Percentiles rank a stretch among this genome's conserved stretches.
Conservation (phyloP, 129 eudicot species). For the Centella asiatica region DNA sequence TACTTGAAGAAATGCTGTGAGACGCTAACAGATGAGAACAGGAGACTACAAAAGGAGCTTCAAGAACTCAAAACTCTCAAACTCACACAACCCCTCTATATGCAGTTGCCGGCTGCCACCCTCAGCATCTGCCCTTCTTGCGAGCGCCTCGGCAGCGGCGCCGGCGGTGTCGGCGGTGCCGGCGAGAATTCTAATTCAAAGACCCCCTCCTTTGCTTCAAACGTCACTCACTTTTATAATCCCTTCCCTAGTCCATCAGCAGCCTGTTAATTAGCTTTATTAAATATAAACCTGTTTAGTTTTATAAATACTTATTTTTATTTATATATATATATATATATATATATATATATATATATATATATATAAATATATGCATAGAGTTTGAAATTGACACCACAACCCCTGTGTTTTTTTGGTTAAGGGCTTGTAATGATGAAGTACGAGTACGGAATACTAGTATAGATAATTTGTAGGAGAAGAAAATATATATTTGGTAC, state of each 20-base stretch:
- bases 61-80: constrained; percentile 55
- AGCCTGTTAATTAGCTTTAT: constrained; percentile 34
- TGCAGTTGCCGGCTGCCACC: constrained; percentile 79
- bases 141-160: constrained; percentile 36
- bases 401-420: constrained; percentile 39
- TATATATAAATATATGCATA: background rate
- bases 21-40: constrained; percentile 63
- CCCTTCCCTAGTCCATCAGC: constrained; percentile 66
- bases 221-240: constrained; percentile 31
- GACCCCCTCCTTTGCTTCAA: constrained; percentile 7
- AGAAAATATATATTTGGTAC: too few species aligned
- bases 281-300: too few species aligned
- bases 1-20: constrained; percentile 68
- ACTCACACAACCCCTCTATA: constrained; percentile 44
- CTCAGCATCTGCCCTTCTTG: constrained; percentile 86
- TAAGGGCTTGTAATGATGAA: constrained; percentile 40
- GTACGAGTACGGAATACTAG: background rate
- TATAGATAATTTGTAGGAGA: constrained; percentile 27
- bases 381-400: constrained; percentile 15
- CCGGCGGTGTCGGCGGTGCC: constrained; percentile 13
- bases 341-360: background rate
- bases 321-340: background rate
- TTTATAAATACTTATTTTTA: background rate
- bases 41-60: constrained; percentile 66
- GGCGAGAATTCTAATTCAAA: constrained; percentile 6